Evolutionary conservation across 2,329 filamentous ascomycete genomes (phyloP).

Genomic region (Chrysoporthe puriensis): DNA sequence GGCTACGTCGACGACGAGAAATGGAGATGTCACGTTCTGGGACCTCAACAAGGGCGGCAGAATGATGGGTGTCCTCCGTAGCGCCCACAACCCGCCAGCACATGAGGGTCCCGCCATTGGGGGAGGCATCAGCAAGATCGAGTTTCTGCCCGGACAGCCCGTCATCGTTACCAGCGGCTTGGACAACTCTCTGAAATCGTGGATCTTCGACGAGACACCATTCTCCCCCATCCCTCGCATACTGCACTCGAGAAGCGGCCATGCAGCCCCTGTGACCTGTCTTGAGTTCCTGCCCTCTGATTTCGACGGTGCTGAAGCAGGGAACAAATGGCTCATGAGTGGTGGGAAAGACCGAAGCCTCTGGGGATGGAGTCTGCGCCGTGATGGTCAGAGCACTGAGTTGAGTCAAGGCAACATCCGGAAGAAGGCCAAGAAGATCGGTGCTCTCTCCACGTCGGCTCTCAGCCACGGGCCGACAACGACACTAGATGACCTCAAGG

Average conservation of each 20-base stretch:
- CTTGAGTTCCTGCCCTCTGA: conserved; percentile 85
- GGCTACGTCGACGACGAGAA: conserved; percentile 80
- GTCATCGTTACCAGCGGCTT: conserved; percentile 87
- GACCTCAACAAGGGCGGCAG: conserved; percentile 88
- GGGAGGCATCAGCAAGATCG: conserved; percentile 82
- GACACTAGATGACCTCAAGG: conserved; percentile 77
- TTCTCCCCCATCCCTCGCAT: conserved; percentile 86
- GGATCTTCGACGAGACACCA: conserved; percentile 93
- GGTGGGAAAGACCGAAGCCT: conserved; percentile 87
- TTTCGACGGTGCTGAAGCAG: conserved; percentile 85
- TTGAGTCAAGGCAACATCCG: conserved; percentile 88
- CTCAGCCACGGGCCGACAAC: conserved; percentile 64
- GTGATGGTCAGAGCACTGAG: conserved; percentile 91
- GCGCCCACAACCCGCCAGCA: conserved; percentile 81
- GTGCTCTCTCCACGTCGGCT: conserved; percentile 64
- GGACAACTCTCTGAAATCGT: conserved; percentile 92
- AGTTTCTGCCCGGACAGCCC: conserved; percentile 88
- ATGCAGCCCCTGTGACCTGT: conserved; percentile 82
- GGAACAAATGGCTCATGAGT: conserved; percentile 93
- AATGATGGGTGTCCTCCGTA: conserved; percentile 82
- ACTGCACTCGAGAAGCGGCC: conserved; percentile 83
- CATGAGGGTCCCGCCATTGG: conserved; percentile 57
- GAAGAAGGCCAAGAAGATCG: conserved; percentile 86
- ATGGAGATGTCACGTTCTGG: conserved; percentile 93
- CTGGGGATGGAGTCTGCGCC: conserved; percentile 94